Conservation (phyloP, 805 yeast genomes). For the Grigorovia jiainica region DNA sequence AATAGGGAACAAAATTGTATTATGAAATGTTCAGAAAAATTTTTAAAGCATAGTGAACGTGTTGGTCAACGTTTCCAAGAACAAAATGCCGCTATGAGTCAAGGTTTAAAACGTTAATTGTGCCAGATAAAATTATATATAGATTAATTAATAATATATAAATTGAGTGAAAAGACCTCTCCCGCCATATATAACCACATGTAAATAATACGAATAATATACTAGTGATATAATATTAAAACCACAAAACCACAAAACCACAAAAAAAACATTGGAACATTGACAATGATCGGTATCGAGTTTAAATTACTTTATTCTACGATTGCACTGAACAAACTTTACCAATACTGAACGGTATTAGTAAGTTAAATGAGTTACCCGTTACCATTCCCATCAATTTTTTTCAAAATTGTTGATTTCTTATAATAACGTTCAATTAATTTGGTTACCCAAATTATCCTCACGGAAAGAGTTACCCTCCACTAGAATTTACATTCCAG, state of each 20-base stretch:
- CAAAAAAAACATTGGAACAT: conserved; percentile 13
- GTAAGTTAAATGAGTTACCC: conserved; percentile 25
- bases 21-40: conserved; percentile 90
- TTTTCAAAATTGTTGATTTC: conserved; percentile 17
- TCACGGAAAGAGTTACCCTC: conserved; percentile 1
- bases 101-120: conserved; percentile 44
- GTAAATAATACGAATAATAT: no score
- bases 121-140: no score
- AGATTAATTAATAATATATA: no score
- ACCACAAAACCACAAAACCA: background rate
- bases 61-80: conserved; percentile 99
- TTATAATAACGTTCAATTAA: conserved; percentile 22
- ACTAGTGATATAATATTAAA: no score
- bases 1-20: conserved; percentile 80
- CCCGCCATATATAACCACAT: no score
- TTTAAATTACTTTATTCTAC: conserved; percentile 24
- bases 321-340: conserved; percentile 32
- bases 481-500: background rate
- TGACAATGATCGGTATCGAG: conserved; percentile 31
- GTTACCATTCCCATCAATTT: conserved; percentile 26
- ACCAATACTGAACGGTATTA: conserved; percentile 1
- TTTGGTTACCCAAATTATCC: conserved; percentile 6
- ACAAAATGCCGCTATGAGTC: conserved; percentile 77
- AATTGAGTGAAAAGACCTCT: no score
- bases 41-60: conserved; percentile 95